Evolutionary conservation across 208 protist genomes (phyloP), one percentile per base, ranked within the genome.

Genomic region (Trypanosoma caninum): DNA sequence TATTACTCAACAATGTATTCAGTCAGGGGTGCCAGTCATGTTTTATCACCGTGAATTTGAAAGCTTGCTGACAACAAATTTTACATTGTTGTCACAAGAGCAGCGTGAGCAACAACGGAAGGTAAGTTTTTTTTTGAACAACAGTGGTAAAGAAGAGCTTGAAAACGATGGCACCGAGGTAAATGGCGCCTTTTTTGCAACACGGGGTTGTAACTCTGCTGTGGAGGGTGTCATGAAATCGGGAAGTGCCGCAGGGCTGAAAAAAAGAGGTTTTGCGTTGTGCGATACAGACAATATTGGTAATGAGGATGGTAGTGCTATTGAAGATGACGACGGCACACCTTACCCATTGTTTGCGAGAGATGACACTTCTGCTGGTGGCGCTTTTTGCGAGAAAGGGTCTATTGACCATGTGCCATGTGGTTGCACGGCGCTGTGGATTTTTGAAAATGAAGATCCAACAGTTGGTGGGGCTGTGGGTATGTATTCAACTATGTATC

Each of bases 41-140:
- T 56, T 93, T 31, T 87, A 70, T 58, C 79, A 89, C 69, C 74
- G 78, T 22, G 77, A 92, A 65, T 78, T 72, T 3, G 77, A 87
- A 58, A 72, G 74, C 0, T 76, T 87, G 34, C 54, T 92, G 22
- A 76, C 75, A 46, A 85, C 79, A 38, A 92, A 79, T 59, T 70
- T 76, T 31, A 72, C 81, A 13, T 58, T 62, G 56, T 73, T 76
- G 33, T 65, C 31, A 7, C 41, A 18, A 41, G 30, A 44, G 30
- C 7, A 48, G 11, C n/a, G 30, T 64, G 71, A 68, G 62, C 38
- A 55, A 61, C 28, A 68, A 78, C 38, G 50, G n/a, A 18, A 37
- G 6, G n/a, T 38, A 58, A 18, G 33, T 44, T 23, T 28, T 41
- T 27, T 60, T 52, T 8, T 31, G 46, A 44, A 54, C 16, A 30